These are phyloP conservation scores for Phialocephala subalpina DNA, from an alignment of 2,329 filamentous ascomycete species.

Conservation along the genomic window DNA sequence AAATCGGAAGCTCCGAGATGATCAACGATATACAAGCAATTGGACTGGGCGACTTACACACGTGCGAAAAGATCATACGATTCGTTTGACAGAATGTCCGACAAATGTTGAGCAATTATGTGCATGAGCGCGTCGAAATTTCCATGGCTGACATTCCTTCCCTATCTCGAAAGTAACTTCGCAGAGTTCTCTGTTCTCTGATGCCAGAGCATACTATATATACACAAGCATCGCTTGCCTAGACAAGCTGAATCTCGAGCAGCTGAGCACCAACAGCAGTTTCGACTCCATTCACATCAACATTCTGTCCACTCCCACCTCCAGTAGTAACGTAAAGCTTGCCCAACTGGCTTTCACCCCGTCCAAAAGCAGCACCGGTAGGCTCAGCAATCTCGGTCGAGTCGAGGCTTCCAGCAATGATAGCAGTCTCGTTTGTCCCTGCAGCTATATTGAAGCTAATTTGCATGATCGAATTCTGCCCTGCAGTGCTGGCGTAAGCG, in stretches of 20 bases:
- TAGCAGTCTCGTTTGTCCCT: not conserved
- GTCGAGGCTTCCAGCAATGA: not conserved
- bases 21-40: too few relatives aligned
- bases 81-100: too few relatives aligned
- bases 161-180: too few relatives aligned
- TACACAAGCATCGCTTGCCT: too few relatives aligned
- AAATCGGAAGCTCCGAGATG: too few relatives aligned
- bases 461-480: not conserved
- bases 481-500: not conserved
- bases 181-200: too few relatives aligned
- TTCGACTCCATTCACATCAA: not conserved
- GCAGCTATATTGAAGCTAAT: not conserved
- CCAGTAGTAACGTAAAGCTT: slow-evolving; percentile 1
- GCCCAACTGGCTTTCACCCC: not conserved
- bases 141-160: too few relatives aligned
- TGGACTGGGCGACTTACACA: too few relatives aligned
- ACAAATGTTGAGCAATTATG: too few relatives aligned
- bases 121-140: too few relatives aligned
- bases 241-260: not conserved
- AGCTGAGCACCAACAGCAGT: not conserved
- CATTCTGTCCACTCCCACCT: not conserved
- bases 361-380: not conserved
- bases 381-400: not conserved
- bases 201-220: too few relatives aligned
- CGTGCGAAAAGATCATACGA: too few relatives aligned